Evolutionary conservation across 78 protist genomes (phyloP).

Genomic region (Thecamonas trahens): DNA sequence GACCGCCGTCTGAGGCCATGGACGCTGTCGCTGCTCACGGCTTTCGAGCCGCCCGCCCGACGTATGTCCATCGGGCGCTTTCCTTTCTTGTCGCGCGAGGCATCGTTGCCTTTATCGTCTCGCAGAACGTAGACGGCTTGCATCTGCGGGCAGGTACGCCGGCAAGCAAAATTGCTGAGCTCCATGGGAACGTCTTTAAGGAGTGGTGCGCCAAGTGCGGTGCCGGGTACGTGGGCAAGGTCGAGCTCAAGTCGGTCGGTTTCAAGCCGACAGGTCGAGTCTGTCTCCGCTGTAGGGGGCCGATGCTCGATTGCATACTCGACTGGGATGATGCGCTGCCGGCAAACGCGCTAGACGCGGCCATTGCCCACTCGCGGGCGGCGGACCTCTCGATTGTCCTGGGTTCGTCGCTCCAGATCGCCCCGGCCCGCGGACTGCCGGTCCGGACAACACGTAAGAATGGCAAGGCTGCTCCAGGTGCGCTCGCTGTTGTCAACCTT

Average conservation of each 20-base stretch:
- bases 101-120: neutral
- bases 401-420: constrained; percentile 8
- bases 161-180: neutral
- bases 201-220: neutral
- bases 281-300: neutral
- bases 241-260: neutral
- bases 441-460: neutral
- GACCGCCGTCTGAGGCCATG: too few relatives aligned
- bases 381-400: constrained; percentile 2
- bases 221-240: neutral
- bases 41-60: constrained; percentile 1
- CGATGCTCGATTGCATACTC: neutral
- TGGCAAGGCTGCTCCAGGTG: neutral
- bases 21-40: too few relatives aligned
- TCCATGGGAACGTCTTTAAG: neutral
- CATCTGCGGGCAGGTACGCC: constrained; percentile 5
- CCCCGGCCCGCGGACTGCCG: neutral
- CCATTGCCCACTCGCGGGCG: neutral
- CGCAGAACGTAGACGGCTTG: constrained; percentile 22
- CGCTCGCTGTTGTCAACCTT: neutral
- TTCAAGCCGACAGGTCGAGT: neutral
- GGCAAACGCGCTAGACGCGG: neutral
- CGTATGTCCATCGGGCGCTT: constrained; percentile 5
- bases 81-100: neutral
- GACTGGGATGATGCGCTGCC: constrained; percentile 18